Evolutionary conservation across 192 early-diverging fungal genomes (phyloP), one percentile per base, ranked within the genome.

Genomic region (Linnemannia zychae): DNA sequence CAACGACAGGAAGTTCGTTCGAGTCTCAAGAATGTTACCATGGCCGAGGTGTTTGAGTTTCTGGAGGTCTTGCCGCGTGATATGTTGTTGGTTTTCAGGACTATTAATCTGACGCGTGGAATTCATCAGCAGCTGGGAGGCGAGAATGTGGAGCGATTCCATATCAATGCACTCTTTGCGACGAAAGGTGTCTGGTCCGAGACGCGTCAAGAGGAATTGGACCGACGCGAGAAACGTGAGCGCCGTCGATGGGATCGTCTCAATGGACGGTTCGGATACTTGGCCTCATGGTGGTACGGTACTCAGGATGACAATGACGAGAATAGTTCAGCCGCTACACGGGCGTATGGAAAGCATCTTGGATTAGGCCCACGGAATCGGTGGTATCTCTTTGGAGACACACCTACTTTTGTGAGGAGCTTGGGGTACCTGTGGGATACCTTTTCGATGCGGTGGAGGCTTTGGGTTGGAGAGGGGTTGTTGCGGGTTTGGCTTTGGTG

Each of bases 71-170:
- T 92, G 36, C 91, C 91, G 0, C 76, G 91, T 9, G 91, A 92
- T 34, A 90, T 92, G 89, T 80, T 92, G 34, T 53, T 92, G 66
- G 83, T 90, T 34, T 89, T 91, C 75, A 87, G 91, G 36, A 88
- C 88, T 22, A 86, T 87, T n/a, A 89, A 92, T 60, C 63, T 92
- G 57, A 85, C 90, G 1, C 87, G 87, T 3, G 88, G 88, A 16
- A 87, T 92, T 22, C 91, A 92, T 75, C 76, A 87, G 36, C 86
- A 90, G 74, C 60, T 92, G 3, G 90, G 88, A 12, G 90, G 89
- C 4, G 82, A 80, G n/a, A 87, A 88, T 50, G 86, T 86, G 15
- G 89, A 89, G 71, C 73, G 85, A n/a, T 89, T 90, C 71, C 87
- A 83, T 33, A 84, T 89, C 73, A 89, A 90, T 70, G 90, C 90